phyloP scores from a whole-genome alignment of 371 early-diverging fungal species.

The Dichotomocladium elegans region DNA sequence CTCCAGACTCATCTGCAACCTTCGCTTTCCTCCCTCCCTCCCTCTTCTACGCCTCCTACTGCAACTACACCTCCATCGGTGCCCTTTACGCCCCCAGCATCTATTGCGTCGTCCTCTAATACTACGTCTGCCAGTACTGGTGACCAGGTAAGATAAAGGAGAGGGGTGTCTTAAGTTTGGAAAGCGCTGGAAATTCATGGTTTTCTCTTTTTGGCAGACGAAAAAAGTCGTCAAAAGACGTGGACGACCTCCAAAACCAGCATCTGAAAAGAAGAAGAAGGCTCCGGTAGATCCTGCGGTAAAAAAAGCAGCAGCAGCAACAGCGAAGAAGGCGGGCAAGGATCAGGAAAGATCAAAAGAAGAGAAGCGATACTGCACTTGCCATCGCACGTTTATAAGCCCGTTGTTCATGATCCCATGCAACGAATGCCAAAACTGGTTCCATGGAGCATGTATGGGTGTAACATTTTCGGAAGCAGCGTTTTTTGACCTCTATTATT shows the following conservation, averaged over 20 bases:
- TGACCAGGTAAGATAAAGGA: too few species aligned
- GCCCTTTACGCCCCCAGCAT: neutral
- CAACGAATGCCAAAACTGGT: constrained; percentile 4
- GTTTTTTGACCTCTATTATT: constrained; percentile 2
- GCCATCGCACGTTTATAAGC: neutral
- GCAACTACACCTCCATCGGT: too few species aligned
- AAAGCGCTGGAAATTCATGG: too few species aligned
- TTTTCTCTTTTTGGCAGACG: neutral
- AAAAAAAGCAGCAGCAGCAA: neutral
- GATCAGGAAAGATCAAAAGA: neutral
- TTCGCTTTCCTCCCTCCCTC: neutral
- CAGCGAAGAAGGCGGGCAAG: neutral
- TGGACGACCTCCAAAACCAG: constrained; percentile 7
- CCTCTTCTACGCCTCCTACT: neutral
- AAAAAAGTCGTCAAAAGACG: constrained; percentile 4
- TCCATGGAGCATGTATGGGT: constrained; percentile 1
- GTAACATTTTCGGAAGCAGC: neutral
- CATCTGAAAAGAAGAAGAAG: neutral
- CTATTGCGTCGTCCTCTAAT: neutral
- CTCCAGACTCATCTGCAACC: neutral
- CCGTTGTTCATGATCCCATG: constrained; percentile 6
- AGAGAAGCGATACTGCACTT: constrained; percentile 1
- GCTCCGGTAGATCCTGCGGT: too few species aligned
- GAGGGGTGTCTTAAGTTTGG: too few species aligned
- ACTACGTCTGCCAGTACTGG: too few species aligned